phyloP scores from a whole-genome alignment of 1,284 basidiomycete genomes.

The Rhodofomes roseus region DNA sequence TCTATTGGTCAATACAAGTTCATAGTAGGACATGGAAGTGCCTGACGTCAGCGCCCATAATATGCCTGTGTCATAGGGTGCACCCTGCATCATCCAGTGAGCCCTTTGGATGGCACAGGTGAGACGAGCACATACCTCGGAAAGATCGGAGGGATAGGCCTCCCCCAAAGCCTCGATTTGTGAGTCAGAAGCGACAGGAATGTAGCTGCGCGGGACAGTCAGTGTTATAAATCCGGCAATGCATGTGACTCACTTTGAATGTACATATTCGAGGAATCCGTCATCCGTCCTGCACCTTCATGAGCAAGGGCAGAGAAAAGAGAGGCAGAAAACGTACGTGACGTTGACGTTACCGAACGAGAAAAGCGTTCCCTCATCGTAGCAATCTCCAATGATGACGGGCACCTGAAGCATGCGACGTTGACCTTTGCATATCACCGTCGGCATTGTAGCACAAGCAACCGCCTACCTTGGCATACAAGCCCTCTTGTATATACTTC shows the following conservation, averaged over 20 bases:
- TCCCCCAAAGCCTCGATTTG: slow-evolving; percentile 1
- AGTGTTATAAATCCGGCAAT: background rate
- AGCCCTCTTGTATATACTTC: background rate
- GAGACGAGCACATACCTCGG: background rate
- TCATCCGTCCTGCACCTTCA: slow-evolving; percentile 4
- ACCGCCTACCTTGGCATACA: slow-evolving; percentile 3
- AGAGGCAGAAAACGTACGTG: background rate
- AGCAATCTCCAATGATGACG: slow-evolving; percentile 6
- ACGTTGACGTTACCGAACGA: slow-evolving; percentile 11
- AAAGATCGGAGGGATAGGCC: slow-evolving; percentile 5
- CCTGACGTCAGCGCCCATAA: slow-evolving; percentile 3
- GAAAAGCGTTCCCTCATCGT: slow-evolving; percentile 15
- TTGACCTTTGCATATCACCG: too few relatives aligned
- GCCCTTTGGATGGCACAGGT: background rate
- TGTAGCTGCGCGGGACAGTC: background rate
- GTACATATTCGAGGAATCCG: slow-evolving; percentile 3
- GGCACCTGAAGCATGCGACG: background rate
- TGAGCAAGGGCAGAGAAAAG: background rate
- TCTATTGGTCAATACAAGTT: background rate
- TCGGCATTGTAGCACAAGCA: too few relatives aligned
- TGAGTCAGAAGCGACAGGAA: background rate
- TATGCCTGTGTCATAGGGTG: slow-evolving; percentile 4
- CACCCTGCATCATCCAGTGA: background rate
- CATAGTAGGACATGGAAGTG: background rate
- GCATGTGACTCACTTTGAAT: background rate